phyloP scores from a whole-genome alignment of 2,329 filamentous ascomycete genomes.

The Phyllosticta paracitricarpa region DNA sequence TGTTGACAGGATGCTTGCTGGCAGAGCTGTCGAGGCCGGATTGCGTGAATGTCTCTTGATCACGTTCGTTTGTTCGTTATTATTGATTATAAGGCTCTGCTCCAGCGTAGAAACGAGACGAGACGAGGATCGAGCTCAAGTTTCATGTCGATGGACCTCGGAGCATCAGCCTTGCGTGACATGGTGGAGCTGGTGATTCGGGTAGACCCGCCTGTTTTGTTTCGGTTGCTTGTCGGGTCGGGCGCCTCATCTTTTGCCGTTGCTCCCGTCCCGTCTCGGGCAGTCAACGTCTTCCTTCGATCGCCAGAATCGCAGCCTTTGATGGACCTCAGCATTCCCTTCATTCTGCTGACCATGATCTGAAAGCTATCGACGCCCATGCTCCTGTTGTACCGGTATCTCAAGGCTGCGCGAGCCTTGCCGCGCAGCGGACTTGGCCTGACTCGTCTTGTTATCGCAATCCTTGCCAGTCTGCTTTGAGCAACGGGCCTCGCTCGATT shows the following conservation, averaged over 20 bases:
- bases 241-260: neutral
- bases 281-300: neutral
- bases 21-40: neutral
- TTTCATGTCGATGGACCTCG: too few species aligned
- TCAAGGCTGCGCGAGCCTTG: neutral
- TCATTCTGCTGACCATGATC: too few species aligned
- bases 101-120: neutral
- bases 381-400: neutral
- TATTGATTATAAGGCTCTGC: neutral
- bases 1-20: neutral
- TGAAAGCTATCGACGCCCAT: too few species aligned
- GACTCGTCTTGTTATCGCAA: neutral
- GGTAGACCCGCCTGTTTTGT: neutral
- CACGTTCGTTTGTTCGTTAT: neutral
- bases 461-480: neutral
- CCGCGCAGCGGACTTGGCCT: neutral
- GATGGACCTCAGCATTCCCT: too few species aligned
- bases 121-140: neutral
- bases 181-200: neutral
- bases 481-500: neutral
- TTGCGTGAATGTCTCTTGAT: neutral
- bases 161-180: neutral
- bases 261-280: neutral
- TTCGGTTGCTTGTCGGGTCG: neutral
- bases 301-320: too few species aligned